phyloP scores from a whole-genome alignment of 2,329 filamentous ascomycete genomes.

The Alternaria infectoria region DNA sequence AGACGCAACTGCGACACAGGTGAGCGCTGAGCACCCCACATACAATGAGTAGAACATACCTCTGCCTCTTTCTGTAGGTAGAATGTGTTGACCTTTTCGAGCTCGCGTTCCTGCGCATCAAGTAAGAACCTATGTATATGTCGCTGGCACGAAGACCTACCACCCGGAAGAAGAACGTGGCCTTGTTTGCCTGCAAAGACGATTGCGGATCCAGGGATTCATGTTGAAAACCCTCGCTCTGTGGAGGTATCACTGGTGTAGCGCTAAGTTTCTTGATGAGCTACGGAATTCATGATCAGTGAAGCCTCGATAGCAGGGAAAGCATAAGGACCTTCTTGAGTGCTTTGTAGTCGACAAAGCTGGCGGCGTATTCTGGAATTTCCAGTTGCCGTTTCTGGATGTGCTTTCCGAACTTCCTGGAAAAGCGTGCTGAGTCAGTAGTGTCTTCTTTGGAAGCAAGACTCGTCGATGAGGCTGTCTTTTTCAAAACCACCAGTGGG shows the following conservation, averaged over 20 bases:
- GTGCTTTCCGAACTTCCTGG: slow-evolving; percentile 99
- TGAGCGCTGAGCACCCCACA: slow-evolving; percentile 19
- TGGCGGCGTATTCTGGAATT: slow-evolving; percentile 98
- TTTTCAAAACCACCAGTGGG: slow-evolving; percentile 38
- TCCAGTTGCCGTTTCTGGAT: slow-evolving; percentile 99
- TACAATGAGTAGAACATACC: slow-evolving; percentile 59
- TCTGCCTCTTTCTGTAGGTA: slow-evolving; percentile 98
- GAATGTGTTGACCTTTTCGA: slow-evolving; percentile 98
- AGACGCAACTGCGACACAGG: slow-evolving; percentile 78
- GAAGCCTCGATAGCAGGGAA: background rate
- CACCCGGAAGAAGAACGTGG: slow-evolving; percentile 97
- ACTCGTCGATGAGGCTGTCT: slow-evolving; percentile 44
- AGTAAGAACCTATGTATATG: slow-evolving; percentile 9
- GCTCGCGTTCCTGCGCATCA: slow-evolving; percentile 78
- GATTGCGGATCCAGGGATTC: slow-evolving; percentile 76
- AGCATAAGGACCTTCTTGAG: slow-evolving; percentile 82
- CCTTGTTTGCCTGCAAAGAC: slow-evolving; percentile 93
- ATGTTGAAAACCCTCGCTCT: slow-evolving; percentile 64
- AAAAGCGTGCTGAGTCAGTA: slow-evolving; percentile 47
- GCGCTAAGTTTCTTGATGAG: slow-evolving; percentile 98
- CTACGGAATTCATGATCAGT: slow-evolving; percentile 57
- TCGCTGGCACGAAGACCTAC: slow-evolving; percentile 58
- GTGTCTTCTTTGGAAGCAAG: slow-evolving; percentile 46
- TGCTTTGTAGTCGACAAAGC: slow-evolving; percentile 99
- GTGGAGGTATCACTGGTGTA: slow-evolving; percentile 81